Percentiles rank a stretch among this genome's conserved stretches.
Conservation (phyloP, 2,329 filamentous ascomycete genomes). For the Talaromyces funiculosus region DNA sequence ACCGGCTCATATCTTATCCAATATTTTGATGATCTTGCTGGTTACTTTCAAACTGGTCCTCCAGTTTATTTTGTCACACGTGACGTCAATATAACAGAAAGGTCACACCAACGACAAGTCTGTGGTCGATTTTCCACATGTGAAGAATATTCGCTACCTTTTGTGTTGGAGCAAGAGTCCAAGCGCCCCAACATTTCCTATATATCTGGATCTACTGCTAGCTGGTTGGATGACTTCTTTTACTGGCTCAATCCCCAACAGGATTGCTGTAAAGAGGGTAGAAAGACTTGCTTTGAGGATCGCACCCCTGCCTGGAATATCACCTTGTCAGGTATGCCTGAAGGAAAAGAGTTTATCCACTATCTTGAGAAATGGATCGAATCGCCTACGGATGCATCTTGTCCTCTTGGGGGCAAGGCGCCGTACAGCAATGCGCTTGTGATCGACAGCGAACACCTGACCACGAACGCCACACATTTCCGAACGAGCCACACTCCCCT, state of each 20-base stretch:
- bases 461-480: conserved; percentile 81
- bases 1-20: conserved; percentile 90
- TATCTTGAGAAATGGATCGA: conserved; percentile 80
- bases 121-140: conserved; percentile 91
- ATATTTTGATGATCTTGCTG: conserved; percentile 94
- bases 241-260: conserved; percentile 89
- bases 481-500: conserved; percentile 83
- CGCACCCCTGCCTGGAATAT: conserved; percentile 82
- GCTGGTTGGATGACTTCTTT: conserved; percentile 96
- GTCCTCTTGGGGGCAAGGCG: conserved; percentile 81
- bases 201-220: conserved; percentile 80
- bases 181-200: conserved; percentile 85
- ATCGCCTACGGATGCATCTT: conserved; percentile 73
- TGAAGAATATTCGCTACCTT: conserved; percentile 73
- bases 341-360: conserved; percentile 81
- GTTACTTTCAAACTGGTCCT: conserved; percentile 84
- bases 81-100: conserved; percentile 70
- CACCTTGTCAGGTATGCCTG: conserved; percentile 83
- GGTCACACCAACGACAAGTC: conserved; percentile 72
- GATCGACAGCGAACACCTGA: conserved; percentile 61
- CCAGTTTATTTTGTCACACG: conserved; percentile 94
- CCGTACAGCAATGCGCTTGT: conserved; percentile 81
- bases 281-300: conserved; percentile 69
- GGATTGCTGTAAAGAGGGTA: conserved; percentile 68
- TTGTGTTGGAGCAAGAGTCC: conserved; percentile 87